Percentiles rank a stretch among this genome's conserved stretches.
Evolutionary conservation across 108 stramenopile species (phyloP).

Genomic region (Pseudonitzschia multiseries): DNA sequence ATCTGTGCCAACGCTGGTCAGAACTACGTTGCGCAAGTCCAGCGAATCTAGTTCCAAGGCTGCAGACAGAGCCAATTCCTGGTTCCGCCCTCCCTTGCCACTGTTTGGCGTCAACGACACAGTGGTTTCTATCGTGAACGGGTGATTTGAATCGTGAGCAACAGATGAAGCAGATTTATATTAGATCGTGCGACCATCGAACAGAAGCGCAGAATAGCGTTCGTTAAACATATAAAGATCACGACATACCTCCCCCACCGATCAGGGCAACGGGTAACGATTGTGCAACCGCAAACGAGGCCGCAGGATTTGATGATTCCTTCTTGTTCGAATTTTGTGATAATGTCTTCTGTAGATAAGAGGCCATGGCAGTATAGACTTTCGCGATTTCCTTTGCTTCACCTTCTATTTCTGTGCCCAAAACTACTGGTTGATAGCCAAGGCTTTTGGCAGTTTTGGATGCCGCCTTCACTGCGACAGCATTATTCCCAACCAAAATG

Average conservation of each 20-base stretch:
- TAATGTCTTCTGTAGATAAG: slow-evolving; percentile 48
- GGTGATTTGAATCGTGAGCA: background rate
- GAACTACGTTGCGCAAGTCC: slow-evolving; percentile 63
- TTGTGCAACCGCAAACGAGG: slow-evolving; percentile 15
- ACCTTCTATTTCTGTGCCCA: slow-evolving; percentile 77
- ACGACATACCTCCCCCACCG: slow-evolving; percentile 53
- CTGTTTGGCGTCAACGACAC: slow-evolving; percentile 60
- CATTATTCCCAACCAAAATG: slow-evolving; percentile 82
- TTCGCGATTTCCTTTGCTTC: slow-evolving; percentile 76
- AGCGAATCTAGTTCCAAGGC: slow-evolving; percentile 56
- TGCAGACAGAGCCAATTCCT: slow-evolving; percentile 80
- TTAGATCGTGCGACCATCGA: too few relatives aligned
- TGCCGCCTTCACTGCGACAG: slow-evolving; percentile 70
- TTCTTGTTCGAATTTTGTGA: background rate
- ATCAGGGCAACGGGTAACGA: slow-evolving; percentile 67
- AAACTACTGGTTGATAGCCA: slow-evolving; percentile 74
- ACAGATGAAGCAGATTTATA: background rate
- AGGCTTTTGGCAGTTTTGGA: slow-evolving; percentile 55
- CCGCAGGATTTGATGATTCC: background rate
- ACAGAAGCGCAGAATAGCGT: too few relatives aligned
- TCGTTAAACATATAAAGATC: background rate
- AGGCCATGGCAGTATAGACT: slow-evolving; percentile 68
- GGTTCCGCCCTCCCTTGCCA: slow-evolving; percentile 88
- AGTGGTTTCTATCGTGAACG: slow-evolving; percentile 56
- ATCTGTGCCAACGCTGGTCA: slow-evolving; percentile 82